Evolutionary conservation across 768 basidiomycete species (phyloP).

Genomic region (Dendrothele bispora): DNA sequence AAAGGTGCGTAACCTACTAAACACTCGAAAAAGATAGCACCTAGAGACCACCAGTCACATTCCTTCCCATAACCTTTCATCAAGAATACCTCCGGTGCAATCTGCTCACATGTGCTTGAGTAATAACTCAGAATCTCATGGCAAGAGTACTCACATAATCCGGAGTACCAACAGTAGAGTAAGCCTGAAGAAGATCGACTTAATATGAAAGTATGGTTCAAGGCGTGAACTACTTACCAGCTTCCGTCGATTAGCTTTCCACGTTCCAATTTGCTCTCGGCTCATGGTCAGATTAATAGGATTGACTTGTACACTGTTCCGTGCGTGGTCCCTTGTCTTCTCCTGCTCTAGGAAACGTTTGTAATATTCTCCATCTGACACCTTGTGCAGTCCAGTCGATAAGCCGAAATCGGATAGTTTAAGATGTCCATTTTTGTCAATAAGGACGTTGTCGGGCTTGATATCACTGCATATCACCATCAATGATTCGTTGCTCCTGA

Average conservation of each 20-base stretch:
- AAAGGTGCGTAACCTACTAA: slow-evolving; percentile 97
- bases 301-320: slow-evolving; percentile 98
- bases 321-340: slow-evolving; percentile 59
- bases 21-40: slow-evolving; percentile 99
- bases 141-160: slow-evolving; percentile 52
- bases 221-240: slow-evolving; percentile 58
- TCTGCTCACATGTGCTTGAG: slow-evolving; percentile 43
- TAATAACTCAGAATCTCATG: neutral
- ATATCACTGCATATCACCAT: slow-evolving; percentile 68
- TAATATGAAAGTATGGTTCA: neutral
- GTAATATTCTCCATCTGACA: slow-evolving; percentile 92
- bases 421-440: slow-evolving; percentile 94
- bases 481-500: neutral
- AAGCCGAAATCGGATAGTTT: slow-evolving; percentile 98
- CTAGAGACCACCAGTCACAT: slow-evolving; percentile 99
- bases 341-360: slow-evolving; percentile 85
- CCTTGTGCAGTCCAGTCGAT: slow-evolving; percentile 96
- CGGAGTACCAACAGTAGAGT: slow-evolving; percentile 80
- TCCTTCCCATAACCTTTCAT: slow-evolving; percentile 98
- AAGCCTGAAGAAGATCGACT: slow-evolving; percentile 56
- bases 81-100: slow-evolving; percentile 96
- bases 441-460: slow-evolving; percentile 98
- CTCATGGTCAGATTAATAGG: slow-evolving; percentile 97
- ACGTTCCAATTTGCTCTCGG: slow-evolving; percentile 95
- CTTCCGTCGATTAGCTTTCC: slow-evolving; percentile 98